phyloP scores from a whole-genome alignment of 1,284 basidiomycete species.

The Phellopilus nigrolimitatus region DNA sequence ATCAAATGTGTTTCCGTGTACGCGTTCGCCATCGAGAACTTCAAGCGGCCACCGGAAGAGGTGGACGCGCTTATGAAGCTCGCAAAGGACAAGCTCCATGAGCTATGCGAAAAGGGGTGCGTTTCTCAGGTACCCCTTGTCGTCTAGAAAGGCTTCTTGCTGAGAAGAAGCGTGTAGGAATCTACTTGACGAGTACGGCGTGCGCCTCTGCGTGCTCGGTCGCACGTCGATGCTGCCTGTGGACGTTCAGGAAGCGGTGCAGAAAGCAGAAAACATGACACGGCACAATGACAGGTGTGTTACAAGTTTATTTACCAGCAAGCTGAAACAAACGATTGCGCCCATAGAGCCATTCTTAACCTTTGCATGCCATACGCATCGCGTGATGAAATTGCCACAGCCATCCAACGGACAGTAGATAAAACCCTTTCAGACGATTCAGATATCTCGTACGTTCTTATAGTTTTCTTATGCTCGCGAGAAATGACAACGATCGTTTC shows the following conservation, averaged over 20 bases:
- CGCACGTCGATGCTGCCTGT: slow-evolving; percentile 71
- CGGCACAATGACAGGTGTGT: slow-evolving; percentile 64
- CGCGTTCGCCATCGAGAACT: slow-evolving; percentile 97
- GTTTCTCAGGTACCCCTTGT: slow-evolving; percentile 24
- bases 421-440: slow-evolving; percentile 40
- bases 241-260: slow-evolving; percentile 67
- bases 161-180: slow-evolving; percentile 43
- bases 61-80: slow-evolving; percentile 86
- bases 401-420: slow-evolving; percentile 58
- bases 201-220: slow-evolving; percentile 85
- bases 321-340: background rate
- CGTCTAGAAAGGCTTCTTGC: background rate
- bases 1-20: slow-evolving; percentile 88
- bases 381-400: slow-evolving; percentile 85
- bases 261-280: slow-evolving; percentile 79
- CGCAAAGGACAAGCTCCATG: slow-evolving; percentile 76
- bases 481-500: background rate
- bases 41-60: slow-evolving; percentile 83
- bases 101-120: slow-evolving; percentile 82
- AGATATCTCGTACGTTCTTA: slow-evolving; percentile 27
- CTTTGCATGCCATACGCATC: slow-evolving; percentile 94
- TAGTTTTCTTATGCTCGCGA: background rate
- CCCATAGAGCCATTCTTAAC: slow-evolving; percentile 79
- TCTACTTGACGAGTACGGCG: slow-evolving; percentile 74
- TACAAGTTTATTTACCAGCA: slow-evolving; percentile 9